Percentiles rank a stretch among this genome's conserved stretches.
phyloP scores from a whole-genome alignment of 2,329 filamentous ascomycete genomes.

The Colletotrichum agaves region DNA sequence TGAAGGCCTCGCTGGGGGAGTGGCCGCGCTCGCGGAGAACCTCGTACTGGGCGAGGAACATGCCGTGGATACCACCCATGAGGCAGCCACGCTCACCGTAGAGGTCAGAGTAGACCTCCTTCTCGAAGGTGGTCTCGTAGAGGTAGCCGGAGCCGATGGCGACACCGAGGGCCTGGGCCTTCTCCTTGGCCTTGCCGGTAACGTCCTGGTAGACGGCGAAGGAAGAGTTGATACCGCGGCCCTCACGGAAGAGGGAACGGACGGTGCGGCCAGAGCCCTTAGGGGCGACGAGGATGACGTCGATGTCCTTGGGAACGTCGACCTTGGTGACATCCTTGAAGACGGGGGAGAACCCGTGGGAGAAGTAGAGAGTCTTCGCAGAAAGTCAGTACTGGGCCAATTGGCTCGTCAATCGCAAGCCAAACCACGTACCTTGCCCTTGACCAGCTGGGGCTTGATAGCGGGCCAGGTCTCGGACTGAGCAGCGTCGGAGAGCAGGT shows the following conservation, averaged over 20 bases:
- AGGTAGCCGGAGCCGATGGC: conserved; percentile 98
- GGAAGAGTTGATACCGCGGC: conserved; percentile 99
- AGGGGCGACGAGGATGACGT: conserved; percentile 99
- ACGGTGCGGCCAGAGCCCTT: conserved; percentile 99
- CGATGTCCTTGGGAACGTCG: conserved; percentile 93
- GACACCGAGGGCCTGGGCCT: conserved; percentile 95
- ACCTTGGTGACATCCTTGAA: conserved; percentile 99
- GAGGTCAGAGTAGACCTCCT: conserved; percentile 99
- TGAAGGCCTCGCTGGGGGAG: conserved; percentile 98
- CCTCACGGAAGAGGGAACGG: conserved; percentile 98
- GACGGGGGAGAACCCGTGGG: conserved; percentile 99
- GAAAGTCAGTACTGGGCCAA: conserved; percentile 39
- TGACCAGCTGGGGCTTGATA: conserved; percentile 97
- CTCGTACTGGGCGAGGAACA: conserved; percentile 99
- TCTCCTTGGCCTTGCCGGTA: conserved; percentile 97
- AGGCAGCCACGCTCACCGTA: conserved; percentile 99
- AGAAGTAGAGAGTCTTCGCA: conserved; percentile 96
- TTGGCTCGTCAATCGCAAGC: conserved; percentile 13
- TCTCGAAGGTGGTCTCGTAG: conserved; percentile 99
- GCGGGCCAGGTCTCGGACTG: conserved; percentile 99
- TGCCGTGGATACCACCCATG: conserved; percentile 99
- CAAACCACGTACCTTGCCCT: conserved; percentile 84
- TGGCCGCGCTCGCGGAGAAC: conserved; percentile 98
- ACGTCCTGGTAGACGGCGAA: conserved; percentile 99
- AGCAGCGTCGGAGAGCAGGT: conserved; percentile 96